Conservation (phyloP, 140 eudicot species). For the Stevia rebaudiana region DNA sequence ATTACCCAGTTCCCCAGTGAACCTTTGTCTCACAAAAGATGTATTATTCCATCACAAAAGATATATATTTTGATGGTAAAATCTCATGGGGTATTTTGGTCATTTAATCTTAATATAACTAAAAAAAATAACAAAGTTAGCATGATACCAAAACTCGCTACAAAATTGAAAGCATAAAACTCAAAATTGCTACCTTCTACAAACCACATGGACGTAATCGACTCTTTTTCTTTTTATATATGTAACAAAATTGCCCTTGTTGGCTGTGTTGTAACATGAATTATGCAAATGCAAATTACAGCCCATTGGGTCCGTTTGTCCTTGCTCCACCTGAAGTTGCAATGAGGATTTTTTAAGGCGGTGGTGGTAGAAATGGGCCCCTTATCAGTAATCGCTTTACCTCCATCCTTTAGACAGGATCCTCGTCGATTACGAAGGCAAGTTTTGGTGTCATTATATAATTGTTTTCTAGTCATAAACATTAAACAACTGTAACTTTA, state of each 20-base stretch:
- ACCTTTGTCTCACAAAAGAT: no score
- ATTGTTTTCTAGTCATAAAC: neutral
- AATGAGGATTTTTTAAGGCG: conserved; percentile 85
- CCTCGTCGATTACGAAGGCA: conserved; percentile 94
- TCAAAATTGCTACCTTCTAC: no score
- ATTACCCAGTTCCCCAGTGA: no score
- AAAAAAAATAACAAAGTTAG: no score
- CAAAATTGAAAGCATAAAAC: no score
- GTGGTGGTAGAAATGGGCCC: conserved; percentile 62
- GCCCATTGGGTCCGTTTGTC: conserved; percentile 96
- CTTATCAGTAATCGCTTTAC: conserved; percentile 61
- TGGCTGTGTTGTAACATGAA: neutral
- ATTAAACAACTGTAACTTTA: no score
- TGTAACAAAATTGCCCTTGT: neutral
- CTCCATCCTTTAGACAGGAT: conserved; percentile 86
- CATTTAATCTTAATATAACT: no score
- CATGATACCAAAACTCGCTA: no score
- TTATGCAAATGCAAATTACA: conserved; percentile 28
- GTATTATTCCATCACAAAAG: no score
- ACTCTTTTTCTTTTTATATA: neutral
- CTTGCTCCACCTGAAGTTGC: conserved; percentile 99
- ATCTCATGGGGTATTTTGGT: no score
- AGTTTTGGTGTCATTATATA: conserved; percentile 16
- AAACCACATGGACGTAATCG: no score
- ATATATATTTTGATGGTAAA: no score